Conservation (phyloP, 257 asterid species). For the Lycium barbarum region DNA sequence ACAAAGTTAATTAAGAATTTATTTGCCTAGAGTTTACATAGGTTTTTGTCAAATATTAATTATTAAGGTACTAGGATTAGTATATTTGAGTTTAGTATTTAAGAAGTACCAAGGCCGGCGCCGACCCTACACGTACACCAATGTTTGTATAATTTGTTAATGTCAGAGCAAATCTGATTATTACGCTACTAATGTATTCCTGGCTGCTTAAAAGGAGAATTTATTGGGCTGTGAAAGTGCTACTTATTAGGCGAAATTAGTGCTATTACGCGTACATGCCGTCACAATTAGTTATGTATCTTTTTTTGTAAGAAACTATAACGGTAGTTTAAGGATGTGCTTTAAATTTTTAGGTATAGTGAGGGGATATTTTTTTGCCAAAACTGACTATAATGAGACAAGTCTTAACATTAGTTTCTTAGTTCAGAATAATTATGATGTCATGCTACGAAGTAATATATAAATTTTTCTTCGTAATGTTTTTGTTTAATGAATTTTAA, state of each 20-base stretch:
- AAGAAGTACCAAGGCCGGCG: conserved; percentile 10
- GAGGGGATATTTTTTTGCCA: no score
- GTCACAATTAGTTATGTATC: not conserved
- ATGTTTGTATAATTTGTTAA: not conserved
- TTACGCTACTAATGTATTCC: conserved; percentile 20
- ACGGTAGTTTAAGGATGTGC: no score
- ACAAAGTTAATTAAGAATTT: not conserved
- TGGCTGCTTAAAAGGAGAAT: not conserved
- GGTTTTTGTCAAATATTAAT: not conserved
- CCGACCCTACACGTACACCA: conserved; percentile 19
- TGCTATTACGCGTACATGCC: not conserved
- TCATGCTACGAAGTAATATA: not conserved
- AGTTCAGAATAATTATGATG: not conserved
- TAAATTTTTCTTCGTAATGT: no score
- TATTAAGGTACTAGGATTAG: not conserved
- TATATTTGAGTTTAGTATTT: not conserved
- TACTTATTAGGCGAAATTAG: conserved; percentile 18
- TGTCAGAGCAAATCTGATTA: not conserved
- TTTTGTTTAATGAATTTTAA: not conserved
- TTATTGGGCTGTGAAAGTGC: not conserved
- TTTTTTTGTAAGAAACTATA: no score
- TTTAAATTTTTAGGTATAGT: no score
- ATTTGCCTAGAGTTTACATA: not conserved
- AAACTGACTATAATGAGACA: not conserved
- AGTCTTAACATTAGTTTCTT: not conserved